Base-by-base conservation (phyloP, 2,329 filamentous ascomycete genomes). In the Paecilomyces formosus region DNA sequence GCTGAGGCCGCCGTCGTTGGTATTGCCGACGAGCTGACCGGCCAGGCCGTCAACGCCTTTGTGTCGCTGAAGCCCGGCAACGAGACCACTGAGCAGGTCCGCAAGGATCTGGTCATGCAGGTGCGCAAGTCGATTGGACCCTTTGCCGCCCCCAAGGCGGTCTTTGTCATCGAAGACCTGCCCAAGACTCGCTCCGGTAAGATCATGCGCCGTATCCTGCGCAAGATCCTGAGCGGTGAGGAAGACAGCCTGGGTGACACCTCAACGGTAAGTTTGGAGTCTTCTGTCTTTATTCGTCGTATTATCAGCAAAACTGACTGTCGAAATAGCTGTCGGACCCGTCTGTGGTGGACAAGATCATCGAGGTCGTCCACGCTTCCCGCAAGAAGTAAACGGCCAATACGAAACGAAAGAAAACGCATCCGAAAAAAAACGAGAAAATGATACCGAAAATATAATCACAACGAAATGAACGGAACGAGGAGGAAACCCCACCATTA, bases 151-250 rank as follows among this genome's bases (percentile, higher is more conserved):
- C 94, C 94, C 63, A 99, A 97, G 82, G 89, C 88, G 21, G 88
- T 99, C 63, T 94, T 87, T 73, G 85, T 96, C 57, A 89, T 99
- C 52, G 88, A 92, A 2, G 94, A 99, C 73, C 84, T 99, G 64
- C 94, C 94, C 69, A 97, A 99, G 86, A 99, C 94, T 39, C 85
- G 94, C 67, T 96, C 90, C 66, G 94, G 94, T 65, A 99, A 99
- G 88, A 99, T 99, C 71, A 99, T 99, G 94, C 85, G 94, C 63
- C 87, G 94, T 64, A 96, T 99, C 71, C 78, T 99, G 80, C 85
- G 94, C 69, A 99, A 99, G 90, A 96, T 99, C 70, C 78, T 99
- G 66, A 92, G 92, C 15, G 93, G 93, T 35, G 94, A 99, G 81
- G 93, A 97, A 78, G 94, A 99, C 74, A 92, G 96, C 77, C 82